phyloP scores from a whole-genome alignment of 2,329 filamentous ascomycete species.

The Alternaria arborescens region DNA sequence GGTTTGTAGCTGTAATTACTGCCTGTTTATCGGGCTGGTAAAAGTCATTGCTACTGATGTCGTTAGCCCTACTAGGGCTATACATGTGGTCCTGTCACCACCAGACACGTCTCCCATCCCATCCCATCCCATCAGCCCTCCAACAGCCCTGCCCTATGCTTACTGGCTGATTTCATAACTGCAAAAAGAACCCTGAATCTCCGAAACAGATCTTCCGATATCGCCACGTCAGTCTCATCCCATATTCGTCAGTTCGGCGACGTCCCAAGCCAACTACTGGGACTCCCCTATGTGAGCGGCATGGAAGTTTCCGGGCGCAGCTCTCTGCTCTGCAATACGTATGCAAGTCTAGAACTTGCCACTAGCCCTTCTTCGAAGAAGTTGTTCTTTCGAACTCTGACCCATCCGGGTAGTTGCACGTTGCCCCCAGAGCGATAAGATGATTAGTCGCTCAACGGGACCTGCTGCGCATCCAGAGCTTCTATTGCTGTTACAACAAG shows the following conservation, averaged over 20 bases:
- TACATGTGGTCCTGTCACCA: not conserved
- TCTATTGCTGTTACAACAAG: not conserved
- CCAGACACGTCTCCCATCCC: not conserved
- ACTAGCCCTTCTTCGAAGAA: not conserved
- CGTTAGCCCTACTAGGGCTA: not conserved
- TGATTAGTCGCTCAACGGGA: not conserved
- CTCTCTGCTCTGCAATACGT: not conserved
- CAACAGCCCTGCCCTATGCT: not conserved
- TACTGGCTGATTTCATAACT: not conserved
- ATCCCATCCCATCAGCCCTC: not conserved
- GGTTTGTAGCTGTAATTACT: not conserved
- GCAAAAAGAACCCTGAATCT: rapidly evolving
- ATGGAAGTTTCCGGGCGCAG: not conserved
- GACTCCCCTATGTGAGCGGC: rapidly evolving
- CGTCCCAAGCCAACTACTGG: not conserved
- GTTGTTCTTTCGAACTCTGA: not conserved
- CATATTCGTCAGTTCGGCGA: no score
- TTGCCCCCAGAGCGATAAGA: not conserved
- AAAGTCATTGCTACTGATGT: not conserved
- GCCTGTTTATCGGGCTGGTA: not conserved
- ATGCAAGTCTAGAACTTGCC: not conserved
- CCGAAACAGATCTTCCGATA: not conserved
- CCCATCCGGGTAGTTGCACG: not conserved
- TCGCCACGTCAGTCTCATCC: not conserved
- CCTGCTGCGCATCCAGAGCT: not conserved